These are phyloP conservation scores for Avicennia marina DNA, from an alignment of 257 asterid species.

Conservation along the genomic window DNA sequence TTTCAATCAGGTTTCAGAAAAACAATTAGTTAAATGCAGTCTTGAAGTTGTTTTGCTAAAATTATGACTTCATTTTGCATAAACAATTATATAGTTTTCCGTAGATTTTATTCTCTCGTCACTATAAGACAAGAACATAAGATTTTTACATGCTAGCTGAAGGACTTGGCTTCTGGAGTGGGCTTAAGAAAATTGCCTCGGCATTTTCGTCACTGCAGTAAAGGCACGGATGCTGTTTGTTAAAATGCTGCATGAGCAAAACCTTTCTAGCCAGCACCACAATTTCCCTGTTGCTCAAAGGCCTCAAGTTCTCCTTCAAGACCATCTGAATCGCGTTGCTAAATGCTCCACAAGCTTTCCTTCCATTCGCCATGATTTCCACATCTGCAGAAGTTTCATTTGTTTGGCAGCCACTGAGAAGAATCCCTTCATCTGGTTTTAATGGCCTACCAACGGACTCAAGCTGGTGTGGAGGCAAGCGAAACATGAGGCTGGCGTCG, in stretches of 20 bases:
- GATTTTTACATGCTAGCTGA: conserved; percentile 9
- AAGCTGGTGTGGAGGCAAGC: conserved; percentile 21
- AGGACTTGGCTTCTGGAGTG: conserved; percentile 20
- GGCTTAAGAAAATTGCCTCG: conserved; percentile 42
- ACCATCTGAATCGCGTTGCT: conserved; percentile 57
- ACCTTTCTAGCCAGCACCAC: conserved; percentile 54
- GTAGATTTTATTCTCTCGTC: neutral
- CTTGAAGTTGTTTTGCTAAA: no score
- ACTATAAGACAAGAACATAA: neutral
- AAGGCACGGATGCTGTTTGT: conserved; percentile 72
- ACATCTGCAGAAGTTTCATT: conserved; percentile 70
- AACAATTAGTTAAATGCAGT: neutral
- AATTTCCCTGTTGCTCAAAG: conserved; percentile 49
- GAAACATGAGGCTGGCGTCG: conserved; percentile 61
- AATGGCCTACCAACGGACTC: conserved; percentile 29
- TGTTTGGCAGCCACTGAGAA: conserved; percentile 78
- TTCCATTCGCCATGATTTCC: conserved; percentile 25
- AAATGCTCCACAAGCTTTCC: conserved; percentile 64
- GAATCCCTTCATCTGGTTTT: conserved; percentile 66
- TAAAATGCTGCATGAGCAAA: conserved; percentile 36
- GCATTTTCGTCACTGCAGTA: conserved; percentile 67
- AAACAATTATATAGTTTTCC: neutral
- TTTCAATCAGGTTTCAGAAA: no score
- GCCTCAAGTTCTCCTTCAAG: conserved; percentile 42
- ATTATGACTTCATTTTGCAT: neutral